Evolutionary conservation across 495 filamentous ascomycete genomes (phyloP), one percentile per base, ranked within the genome.

Genomic region (Thermothielavioides terrestris): DNA sequence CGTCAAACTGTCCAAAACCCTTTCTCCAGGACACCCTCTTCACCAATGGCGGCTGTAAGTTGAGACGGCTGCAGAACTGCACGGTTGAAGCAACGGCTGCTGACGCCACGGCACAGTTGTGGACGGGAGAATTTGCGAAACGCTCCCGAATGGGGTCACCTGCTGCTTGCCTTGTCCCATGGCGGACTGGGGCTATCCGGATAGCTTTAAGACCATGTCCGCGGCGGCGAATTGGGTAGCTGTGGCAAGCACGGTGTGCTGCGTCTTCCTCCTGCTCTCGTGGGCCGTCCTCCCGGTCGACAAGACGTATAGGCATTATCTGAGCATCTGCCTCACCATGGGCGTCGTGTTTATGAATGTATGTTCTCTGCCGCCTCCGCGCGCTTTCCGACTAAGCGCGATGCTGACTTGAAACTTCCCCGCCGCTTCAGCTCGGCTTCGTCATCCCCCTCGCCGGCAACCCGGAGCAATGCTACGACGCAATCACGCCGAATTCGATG

Each of bases 401-500:
- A 34, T 41, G 12, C 41, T 47, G 17, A 42, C 28, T 26, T 20
- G 0, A 4, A n/a, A n/a, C n/a, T n/a, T n/a, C n/a, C n/a, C n/a
- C n/a, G n/a, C 22, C 14, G 21, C 1, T 34, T 14, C 46, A 71
- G 86, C 67, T 89, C 43, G 91, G 86, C 4, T 95, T 98, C 64
- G 87, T 96, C 52, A 83, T 98, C 32, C 94, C 92, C 8, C 78
- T 97, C 31, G 89, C 81, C 5, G 77, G 81, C 7, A 79, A 85
- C 58, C 86, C 90, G 15, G 65, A 86, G 2, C 80, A 94, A 74
- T 98, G 92, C 60, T 85, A 79, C 58, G 86, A 98, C 57, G 71
- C 74, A 26, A 96, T 98, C 59, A 98, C 92, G 2, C 94, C 92
- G 0, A 84, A 95, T 59, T 87, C 90, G 56, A 95, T 96, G 89